Evolutionary conservation across 2,329 filamentous ascomycete genomes (phyloP).

Genomic region (Calonectria pseudoreteaudii): DNA sequence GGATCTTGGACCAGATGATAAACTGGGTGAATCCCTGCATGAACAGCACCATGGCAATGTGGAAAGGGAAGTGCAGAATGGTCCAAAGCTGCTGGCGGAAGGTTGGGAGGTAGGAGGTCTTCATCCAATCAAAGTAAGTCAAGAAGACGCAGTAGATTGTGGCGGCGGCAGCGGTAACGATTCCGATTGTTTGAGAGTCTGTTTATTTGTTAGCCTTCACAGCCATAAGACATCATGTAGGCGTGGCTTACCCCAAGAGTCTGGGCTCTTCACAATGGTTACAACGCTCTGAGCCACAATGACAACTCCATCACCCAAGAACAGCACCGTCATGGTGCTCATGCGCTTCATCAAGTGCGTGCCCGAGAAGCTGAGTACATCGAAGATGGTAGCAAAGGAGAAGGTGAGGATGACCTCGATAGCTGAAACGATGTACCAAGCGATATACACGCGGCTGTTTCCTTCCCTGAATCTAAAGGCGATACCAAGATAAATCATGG

Average conservation of each 20-base stretch:
- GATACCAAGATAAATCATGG: slow-evolving; percentile 55
- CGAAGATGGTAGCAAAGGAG: slow-evolving; percentile 64
- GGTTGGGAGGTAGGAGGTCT: slow-evolving; percentile 68
- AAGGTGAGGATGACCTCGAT: slow-evolving; percentile 66
- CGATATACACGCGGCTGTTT: slow-evolving; percentile 50
- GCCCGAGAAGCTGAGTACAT: slow-evolving; percentile 69
- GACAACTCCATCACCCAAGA: slow-evolving; percentile 75
- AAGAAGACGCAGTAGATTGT: slow-evolving; percentile 61
- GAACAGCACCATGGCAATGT: slow-evolving; percentile 72
- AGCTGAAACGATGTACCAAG: slow-evolving; percentile 66
- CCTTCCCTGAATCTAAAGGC: slow-evolving; percentile 52
- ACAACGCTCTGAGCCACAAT: slow-evolving; percentile 66
- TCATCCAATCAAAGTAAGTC: slow-evolving; percentile 71
- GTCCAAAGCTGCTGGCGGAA: slow-evolving; percentile 71
- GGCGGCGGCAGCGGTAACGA: slow-evolving; percentile 52
- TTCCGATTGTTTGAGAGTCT: slow-evolving; percentile 54
- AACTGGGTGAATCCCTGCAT: slow-evolving; percentile 73
- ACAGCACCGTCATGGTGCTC: slow-evolving; percentile 73
- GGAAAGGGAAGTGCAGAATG: slow-evolving; percentile 70
- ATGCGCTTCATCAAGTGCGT: slow-evolving; percentile 74
- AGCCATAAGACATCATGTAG: neutral
- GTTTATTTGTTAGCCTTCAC: slow-evolving; percentile 16
- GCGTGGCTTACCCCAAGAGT: slow-evolving; percentile 51
- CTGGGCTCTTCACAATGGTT: slow-evolving; percentile 57
- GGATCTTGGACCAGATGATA: slow-evolving; percentile 57